Base-by-base conservation (phyloP, 371 early-diverging fungal genomes). In the Apophysomyces ossiformis region DNA sequence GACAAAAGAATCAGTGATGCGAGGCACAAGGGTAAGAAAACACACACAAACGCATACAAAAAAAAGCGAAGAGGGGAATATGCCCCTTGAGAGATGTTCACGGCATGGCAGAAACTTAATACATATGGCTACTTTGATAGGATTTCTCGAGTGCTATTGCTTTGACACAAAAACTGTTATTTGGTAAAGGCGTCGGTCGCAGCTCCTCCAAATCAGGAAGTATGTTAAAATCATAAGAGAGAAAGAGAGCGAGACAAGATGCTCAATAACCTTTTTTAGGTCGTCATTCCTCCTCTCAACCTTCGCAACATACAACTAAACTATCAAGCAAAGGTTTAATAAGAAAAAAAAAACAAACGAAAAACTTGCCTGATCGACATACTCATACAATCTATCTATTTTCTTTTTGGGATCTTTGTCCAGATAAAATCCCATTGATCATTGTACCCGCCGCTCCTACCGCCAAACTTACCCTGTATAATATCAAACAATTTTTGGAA, bases 391-490 rank as follows among this genome's bases (percentile, higher is more conserved):
- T 45, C 39, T 73, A 61, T 65, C 67, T 37, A 59, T 26, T 2
- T 26, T 26, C 3, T 26, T 26, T 26, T n/a, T n/a, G n/a, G n/a
- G 2, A 26, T 2, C 32, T 26, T 2, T 26, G 32, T 26, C 32
- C 70, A 72, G 79, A 79, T 32, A 77, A 68, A 46, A 88, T 88
- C 54, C 95, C 96, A 7, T 92, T 95, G 45, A 95, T 96, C 63
- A 89, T 96, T 58, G 92, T 96, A 12, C 96, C 96, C 11, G 90
- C 95, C 0, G 93, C 91, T 16, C 79, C 90, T 7, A 93, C 93
- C 3, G 85, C 95, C 3, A 87, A 91, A 73, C 68, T 96, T 46
- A 95, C 89, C 56, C 76, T 96, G 74, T 92, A 89, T 74, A 96
- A 96, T 69, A 88, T 93, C 60, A 88, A 92, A 69, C 81, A 90